phyloP scores from a whole-genome alignment of 2,329 filamentous ascomycete genomes.

The Drechslerella coelobrocha region DNA sequence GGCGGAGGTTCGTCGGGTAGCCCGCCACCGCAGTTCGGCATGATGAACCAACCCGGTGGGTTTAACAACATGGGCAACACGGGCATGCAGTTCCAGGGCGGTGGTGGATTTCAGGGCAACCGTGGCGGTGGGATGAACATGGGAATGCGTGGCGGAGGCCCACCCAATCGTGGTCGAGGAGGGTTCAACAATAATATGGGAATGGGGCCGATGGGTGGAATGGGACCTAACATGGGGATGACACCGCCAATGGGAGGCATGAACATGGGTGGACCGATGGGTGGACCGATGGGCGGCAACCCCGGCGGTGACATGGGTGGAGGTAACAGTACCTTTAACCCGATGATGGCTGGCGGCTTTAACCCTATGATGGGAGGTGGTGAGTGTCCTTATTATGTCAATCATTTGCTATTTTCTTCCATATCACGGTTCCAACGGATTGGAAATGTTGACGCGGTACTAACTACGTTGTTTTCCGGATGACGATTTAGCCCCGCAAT shows the following conservation, averaged over 20 bases:
- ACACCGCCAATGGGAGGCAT: slow-evolving; percentile 56
- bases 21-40: slow-evolving; percentile 52
- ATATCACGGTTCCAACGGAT: too few relatives aligned
- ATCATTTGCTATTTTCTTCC: too few relatives aligned
- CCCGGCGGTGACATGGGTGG: slow-evolving; percentile 68
- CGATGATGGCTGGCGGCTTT: slow-evolving; percentile 59
- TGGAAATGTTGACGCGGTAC: slow-evolving; percentile 1
- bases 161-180: slow-evolving; percentile 67
- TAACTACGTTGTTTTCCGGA: slow-evolving; percentile 16
- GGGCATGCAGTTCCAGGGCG: slow-evolving; percentile 63
- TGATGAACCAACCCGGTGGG: slow-evolving; percentile 53
- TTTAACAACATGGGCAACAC: slow-evolving; percentile 62
- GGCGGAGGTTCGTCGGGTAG: slow-evolving; percentile 56
- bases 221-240: slow-evolving; percentile 66
- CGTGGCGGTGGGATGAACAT: slow-evolving; percentile 64
- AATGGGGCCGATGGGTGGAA: slow-evolving; percentile 61
- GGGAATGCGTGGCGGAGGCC: slow-evolving; percentile 63
- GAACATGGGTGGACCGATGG: slow-evolving; percentile 61
- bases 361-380: slow-evolving; percentile 54
- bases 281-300: slow-evolving; percentile 59
- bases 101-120: slow-evolving; percentile 63
- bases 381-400: background rate
- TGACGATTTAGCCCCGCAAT: slow-evolving; percentile 40
- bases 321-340: slow-evolving; percentile 62
- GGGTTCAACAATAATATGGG: slow-evolving; percentile 62